Evolutionary conservation across 1,139 yeast genomes (phyloP), one percentile per base, ranked within the genome.

Genomic region (Pichia terricola): DNA sequence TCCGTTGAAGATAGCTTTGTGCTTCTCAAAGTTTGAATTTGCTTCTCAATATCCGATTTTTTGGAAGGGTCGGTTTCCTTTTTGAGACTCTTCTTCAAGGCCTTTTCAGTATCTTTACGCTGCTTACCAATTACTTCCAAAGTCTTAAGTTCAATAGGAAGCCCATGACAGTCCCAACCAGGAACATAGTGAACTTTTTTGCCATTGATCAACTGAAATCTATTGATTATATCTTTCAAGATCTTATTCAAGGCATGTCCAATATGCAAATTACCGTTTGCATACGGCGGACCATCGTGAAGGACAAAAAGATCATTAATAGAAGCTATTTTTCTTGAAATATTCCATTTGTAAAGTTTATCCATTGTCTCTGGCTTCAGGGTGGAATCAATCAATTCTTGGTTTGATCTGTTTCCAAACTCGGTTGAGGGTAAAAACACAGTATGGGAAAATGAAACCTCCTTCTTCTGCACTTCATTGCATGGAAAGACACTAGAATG

Each of bases 111-210:
- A 28, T 47, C 54, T 45, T 58, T 65, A 45, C 52, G 58, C 47
- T 50, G 61, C 44, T 55, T 50, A 11, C 47, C 50, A 33, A 66
- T 51, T 38, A 70, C 67, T 46, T 76, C 77, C 37, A 85, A 63
- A 0, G 95, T 94, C 54, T 87, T 87, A 61, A 86, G 69, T 62
- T 91, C 99, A 50, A 91, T 91, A 1, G 99, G 99, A 33, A 91
- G 67, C 0, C 99, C 99, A 65, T 91, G 99, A 58, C 98, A 91
- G 61, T 91, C 99, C 97, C 98, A 91, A 1, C 99, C 99, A 0
- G 97, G 96, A 39, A 73, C 72, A 58, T 86, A 91, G 45, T 73
- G 68, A 5, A 91, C 76, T 39, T 70, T 69, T 49, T 76, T 73
- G 27, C 88, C 83, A 38, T 69, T 64, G 40, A 82, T 62, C 37